Base-by-base conservation (phyloP, 345 rosid species). In the Psidium guajava region DNA sequence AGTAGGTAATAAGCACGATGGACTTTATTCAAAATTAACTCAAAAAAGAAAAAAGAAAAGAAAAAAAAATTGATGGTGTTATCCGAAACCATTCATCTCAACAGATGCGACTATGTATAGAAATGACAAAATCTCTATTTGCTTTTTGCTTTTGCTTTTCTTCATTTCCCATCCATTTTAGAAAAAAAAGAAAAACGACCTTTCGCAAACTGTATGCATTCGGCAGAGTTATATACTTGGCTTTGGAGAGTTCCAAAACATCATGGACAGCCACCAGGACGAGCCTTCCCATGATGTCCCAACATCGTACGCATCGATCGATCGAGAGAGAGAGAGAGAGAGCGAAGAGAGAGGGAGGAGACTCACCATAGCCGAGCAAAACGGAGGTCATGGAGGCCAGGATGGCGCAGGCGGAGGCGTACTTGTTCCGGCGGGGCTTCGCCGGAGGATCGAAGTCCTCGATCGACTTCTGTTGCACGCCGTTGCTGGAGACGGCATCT, bases 381-480 rank as follows among this genome's bases (percentile, higher is more conserved):
- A 94, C 87, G 5, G 97, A 95, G 86, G 95, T 93, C 98, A 94
- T 92, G 88, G 98, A 95, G 83, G 97, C 98, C 69, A 93, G 82
- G 69, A 87, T 88, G 11, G 98, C 94, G 86, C 94, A 93, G 13
- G 91, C 94, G 24, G 93, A 86, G 83, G 96, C 98, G 86, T 59
- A 95, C 80, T 86, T 93, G 87, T 95, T 95, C 81, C 90, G 86
- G 83, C 90, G 91, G 0, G 73, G 94, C 86, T 91, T 95, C 44
- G 51, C 87, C 6, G 90, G 91, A 24, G 92, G 88, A 50, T 89
- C 94, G 73, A 92, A 91, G 88, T 92, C 98, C 49, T 64, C n/a
- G 49, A 84, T 83, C 12, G 49, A 6, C 52, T 47, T 83, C 49
- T 3, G 75, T 53, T 44, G 53, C 22, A 1, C 1, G 18, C 54